phyloP scores from a whole-genome alignment of 257 asterid species.

The Scutellaria galericulata region DNA sequence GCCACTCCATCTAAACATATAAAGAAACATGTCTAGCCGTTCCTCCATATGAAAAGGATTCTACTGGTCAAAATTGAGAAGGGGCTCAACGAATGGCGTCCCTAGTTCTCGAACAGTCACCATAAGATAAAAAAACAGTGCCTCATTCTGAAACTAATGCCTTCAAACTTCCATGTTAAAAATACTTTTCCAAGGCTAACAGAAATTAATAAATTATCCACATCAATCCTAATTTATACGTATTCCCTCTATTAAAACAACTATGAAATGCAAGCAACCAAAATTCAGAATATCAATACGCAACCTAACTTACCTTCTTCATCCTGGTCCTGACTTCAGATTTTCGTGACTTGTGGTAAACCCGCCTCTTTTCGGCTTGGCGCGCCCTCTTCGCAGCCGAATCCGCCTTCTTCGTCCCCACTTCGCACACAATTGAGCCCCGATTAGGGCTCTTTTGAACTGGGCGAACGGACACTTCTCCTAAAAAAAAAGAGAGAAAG shows the following conservation, averaged over 20 bases:
- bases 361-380: slow-evolving; percentile 90
- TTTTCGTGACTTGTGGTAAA: slow-evolving; percentile 68
- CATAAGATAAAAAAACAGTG: background rate
- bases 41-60: background rate
- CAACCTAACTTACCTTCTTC: slow-evolving; percentile 65
- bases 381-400: slow-evolving; percentile 98
- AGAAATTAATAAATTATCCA: background rate
- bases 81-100: background rate
- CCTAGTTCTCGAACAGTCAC: background rate
- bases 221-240: background rate
- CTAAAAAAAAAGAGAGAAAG: slow-evolving; percentile 37
- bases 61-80: background rate
- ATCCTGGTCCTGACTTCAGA: slow-evolving; percentile 90
- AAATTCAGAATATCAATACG: background rate
- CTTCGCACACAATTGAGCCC: slow-evolving; percentile 75
- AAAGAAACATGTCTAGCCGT: background rate
- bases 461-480: slow-evolving; percentile 49
- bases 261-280: slow-evolving; percentile 8
- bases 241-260: background rate
- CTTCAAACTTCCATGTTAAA: slow-evolving; percentile 5
- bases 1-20: background rate
- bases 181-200: background rate
- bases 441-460: slow-evolving; percentile 50
- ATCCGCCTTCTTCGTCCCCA: slow-evolving; percentile 80
- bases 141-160: background rate